Evolutionary conservation across 306 rosid genomes (phyloP).

Genomic region (Vigna reflexopilosa): DNA sequence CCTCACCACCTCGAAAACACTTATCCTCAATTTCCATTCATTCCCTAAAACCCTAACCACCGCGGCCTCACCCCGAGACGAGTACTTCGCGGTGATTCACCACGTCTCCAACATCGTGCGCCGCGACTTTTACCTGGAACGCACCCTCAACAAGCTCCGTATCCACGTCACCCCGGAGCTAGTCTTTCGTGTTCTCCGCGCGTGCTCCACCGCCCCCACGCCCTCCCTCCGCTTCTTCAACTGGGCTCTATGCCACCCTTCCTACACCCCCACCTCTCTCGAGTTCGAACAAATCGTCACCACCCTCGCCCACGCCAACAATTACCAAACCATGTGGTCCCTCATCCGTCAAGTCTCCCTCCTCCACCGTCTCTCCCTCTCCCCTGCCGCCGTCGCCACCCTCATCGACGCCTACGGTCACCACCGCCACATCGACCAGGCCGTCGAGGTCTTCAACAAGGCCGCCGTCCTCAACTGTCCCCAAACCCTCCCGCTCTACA

Average conservation of each 20-base stretch:
- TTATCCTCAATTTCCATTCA: background rate
- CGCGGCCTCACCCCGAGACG: constrained; percentile 50
- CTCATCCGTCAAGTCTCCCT: constrained; percentile 66
- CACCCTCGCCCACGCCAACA: constrained; percentile 69
- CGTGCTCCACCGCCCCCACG: constrained; percentile 64
- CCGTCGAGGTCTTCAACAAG: constrained; percentile 79
- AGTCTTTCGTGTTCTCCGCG: constrained; percentile 88
- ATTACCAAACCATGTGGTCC: constrained; percentile 87
- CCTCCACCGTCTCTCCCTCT: constrained; percentile 54
- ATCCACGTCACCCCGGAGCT: constrained; percentile 80
- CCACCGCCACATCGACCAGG: constrained; percentile 73
- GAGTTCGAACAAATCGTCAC: constrained; percentile 84
- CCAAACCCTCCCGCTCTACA: constrained; percentile 62
- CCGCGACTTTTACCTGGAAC: constrained; percentile 89
- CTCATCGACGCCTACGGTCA: constrained; percentile 74
- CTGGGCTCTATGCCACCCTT: constrained; percentile 78
- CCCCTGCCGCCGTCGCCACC: constrained; percentile 69
- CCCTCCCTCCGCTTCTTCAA: constrained; percentile 89
- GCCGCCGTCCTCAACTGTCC: constrained; percentile 53
- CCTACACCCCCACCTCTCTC: constrained; percentile 77
- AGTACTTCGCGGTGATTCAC: constrained; percentile 86
- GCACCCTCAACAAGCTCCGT: constrained; percentile 89
- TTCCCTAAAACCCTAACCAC: constrained; percentile 40
- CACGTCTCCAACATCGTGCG: constrained; percentile 87
- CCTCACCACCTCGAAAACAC: background rate